Evolutionary conservation across 2,329 filamentous ascomycete species (phyloP).

Genomic region (Penicillium sp.): DNA sequence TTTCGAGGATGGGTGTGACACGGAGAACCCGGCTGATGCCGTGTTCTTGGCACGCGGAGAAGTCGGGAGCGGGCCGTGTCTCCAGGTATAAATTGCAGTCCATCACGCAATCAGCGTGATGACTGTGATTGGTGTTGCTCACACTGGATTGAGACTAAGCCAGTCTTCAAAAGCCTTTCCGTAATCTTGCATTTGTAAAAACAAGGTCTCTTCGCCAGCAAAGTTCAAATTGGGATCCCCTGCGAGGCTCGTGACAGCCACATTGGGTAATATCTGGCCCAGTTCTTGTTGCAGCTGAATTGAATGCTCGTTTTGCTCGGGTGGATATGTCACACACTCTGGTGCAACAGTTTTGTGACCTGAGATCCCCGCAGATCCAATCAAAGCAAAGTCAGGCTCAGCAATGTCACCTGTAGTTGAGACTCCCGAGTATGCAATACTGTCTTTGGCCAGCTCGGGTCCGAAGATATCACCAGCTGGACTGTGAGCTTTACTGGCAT

Average conservation of each 20-base stretch:
- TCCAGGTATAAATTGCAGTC: not conserved
- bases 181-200: conserved; percentile 40
- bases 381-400: conserved; percentile 38
- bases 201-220: conserved; percentile 26
- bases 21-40: not conserved
- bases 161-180: conserved; percentile 40
- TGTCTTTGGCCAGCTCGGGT: conserved; percentile 18
- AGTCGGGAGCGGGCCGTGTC: conserved; percentile 22
- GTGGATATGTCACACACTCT: conserved; percentile 39
- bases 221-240: conserved; percentile 11
- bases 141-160: conserved; percentile 29
- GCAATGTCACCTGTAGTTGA: conserved; percentile 13
- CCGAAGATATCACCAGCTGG: conserved; percentile 21
- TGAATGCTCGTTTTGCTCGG: conserved; percentile 26
- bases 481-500: conserved; percentile 30
- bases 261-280: conserved; percentile 5
- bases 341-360: conserved; percentile 42
- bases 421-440: conserved; percentile 6
- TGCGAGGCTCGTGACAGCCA: conserved; percentile 8
- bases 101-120: not conserved
- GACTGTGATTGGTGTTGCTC: not conserved
- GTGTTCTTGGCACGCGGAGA: conserved; percentile 1
- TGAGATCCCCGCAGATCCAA: conserved; percentile 43
- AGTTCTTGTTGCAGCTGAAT: conserved; percentile 5
- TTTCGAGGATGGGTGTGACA: not conserved